These are phyloP conservation scores for Parachaetomium inaequale DNA, from an alignment of 495 filamentous ascomycete genomes.

Conservation along the genomic window DNA sequence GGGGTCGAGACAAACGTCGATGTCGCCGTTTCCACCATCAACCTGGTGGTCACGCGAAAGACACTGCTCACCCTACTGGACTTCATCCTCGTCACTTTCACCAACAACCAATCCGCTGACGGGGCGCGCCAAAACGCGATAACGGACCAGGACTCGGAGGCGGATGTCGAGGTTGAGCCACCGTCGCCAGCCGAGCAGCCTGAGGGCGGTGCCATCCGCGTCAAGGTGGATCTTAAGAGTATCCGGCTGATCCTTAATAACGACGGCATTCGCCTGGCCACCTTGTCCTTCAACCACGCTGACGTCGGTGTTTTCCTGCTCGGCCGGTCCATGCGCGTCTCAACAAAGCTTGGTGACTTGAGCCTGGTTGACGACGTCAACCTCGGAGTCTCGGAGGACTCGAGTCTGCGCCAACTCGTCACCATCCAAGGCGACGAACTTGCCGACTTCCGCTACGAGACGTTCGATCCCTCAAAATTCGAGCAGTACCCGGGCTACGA, in stretches of 20 bases:
- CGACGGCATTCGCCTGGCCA: constrained; percentile 91
- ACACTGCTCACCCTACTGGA: constrained; percentile 93
- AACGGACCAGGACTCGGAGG: constrained; percentile 36
- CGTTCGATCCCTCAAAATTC: constrained; percentile 69
- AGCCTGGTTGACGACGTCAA: constrained; percentile 92
- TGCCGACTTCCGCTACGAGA: constrained; percentile 97
- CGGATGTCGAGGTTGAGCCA: constrained; percentile 37
- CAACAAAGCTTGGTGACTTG: constrained; percentile 80
- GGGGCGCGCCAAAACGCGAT: constrained; percentile 35
- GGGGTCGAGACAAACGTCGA: constrained; percentile 91
- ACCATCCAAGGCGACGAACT: constrained; percentile 94
- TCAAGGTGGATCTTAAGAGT: constrained; percentile 89
- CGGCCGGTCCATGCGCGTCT: constrained; percentile 78
- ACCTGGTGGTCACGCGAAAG: constrained; percentile 87
- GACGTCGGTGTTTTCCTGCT: constrained; percentile 86
- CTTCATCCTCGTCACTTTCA: constrained; percentile 92
- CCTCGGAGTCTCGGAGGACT: constrained; percentile 75
- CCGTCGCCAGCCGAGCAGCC: constrained; percentile 31
- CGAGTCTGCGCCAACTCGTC: constrained; percentile 78
- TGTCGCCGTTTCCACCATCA: constrained; percentile 90
- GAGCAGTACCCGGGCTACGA: constrained; percentile 90
- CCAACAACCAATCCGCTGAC: constrained; percentile 53
- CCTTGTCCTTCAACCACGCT: constrained; percentile 84
- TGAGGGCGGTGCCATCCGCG: constrained; percentile 50
- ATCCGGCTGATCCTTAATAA: constrained; percentile 96